Evolutionary conservation across 352 stramenopile genomes (phyloP).

Genomic region (Halophytophthora polymorphica): DNA sequence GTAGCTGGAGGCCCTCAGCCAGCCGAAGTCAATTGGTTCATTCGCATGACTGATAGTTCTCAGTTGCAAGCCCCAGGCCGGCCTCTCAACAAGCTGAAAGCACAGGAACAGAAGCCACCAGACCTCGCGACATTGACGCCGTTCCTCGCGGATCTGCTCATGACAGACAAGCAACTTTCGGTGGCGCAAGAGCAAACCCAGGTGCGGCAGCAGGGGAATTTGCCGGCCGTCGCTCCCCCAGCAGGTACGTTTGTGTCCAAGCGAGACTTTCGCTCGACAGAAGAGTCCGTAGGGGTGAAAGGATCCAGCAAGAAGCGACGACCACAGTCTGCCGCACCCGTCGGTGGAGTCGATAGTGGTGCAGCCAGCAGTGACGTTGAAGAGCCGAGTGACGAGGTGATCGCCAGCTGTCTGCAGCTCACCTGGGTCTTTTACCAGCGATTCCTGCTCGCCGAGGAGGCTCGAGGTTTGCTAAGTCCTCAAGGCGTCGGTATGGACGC

Average conservation of each 20-base stretch:
- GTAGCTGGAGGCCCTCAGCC: no score
- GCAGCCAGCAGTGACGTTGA: constrained; percentile 3
- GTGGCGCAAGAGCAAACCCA: constrained; percentile 30
- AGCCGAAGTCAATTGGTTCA: background rate
- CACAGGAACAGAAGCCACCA: constrained; percentile 11
- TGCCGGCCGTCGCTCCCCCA: constrained; percentile 28
- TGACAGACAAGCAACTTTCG: constrained; percentile 31
- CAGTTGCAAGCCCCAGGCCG: background rate
- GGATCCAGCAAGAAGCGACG: constrained; percentile 5
- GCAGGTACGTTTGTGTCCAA: background rate
- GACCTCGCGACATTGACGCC: constrained; percentile 1
- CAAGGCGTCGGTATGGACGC: constrained; percentile 15
- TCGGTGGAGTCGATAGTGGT: background rate
- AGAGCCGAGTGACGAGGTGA: constrained; percentile 10
- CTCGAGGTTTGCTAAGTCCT: constrained; percentile 15
- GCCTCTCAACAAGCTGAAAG: constrained; percentile 11
- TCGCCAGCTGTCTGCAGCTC: constrained; percentile 29
- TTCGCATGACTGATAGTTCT: background rate
- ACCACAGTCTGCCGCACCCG: constrained; percentile 9
- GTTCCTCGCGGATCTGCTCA: constrained; percentile 37
- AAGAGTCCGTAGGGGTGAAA: constrained; percentile 3
- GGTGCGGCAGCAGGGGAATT: constrained; percentile 29
- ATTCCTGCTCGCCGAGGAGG: constrained; percentile 53
- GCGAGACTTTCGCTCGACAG: constrained; percentile 7
- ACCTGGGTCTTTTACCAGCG: constrained; percentile 58